A percentile compares a stretch with the other conserved stretches of the same genome.
Conservation (phyloP, 2,329 filamentous ascomycete species). For the Calonectria pauciramosa region DNA sequence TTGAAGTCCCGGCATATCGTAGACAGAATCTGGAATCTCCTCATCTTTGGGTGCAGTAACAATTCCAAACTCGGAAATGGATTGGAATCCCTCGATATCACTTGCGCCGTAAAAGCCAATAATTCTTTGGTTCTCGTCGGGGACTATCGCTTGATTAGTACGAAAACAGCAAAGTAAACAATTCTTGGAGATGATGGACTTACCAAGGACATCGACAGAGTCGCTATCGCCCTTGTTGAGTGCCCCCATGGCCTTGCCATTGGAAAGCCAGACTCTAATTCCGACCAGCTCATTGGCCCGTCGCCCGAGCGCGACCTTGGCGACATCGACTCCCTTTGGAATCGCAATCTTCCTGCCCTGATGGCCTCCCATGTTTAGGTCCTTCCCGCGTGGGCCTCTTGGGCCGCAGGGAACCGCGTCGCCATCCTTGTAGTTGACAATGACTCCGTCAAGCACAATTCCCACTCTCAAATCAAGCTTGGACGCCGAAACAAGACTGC, state of each 20-base stretch:
- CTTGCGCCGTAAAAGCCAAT: conserved; percentile 62
- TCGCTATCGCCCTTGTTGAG: conserved; percentile 27
- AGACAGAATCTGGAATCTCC: conserved; percentile 56
- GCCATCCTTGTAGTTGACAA: conserved; percentile 60
- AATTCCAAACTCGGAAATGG: conserved; percentile 60
- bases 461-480: conserved; percentile 62
- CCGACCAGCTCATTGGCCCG: conserved; percentile 29
- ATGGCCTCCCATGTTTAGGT: conserved; percentile 48
- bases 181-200: conserved; percentile 10
- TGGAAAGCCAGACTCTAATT: conserved; percentile 40
- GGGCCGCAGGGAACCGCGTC: conserved; percentile 58
- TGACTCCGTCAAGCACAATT: conserved; percentile 58
- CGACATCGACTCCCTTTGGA: conserved; percentile 41
- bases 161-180: not conserved
- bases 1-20: conserved; percentile 57
- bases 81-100: conserved; percentile 28
- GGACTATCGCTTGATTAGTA: conserved; percentile 43
- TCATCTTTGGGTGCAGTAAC: conserved; percentile 57
- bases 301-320: conserved; percentile 48
- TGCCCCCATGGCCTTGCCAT: conserved; percentile 39
- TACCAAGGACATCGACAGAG: conserved; percentile 23
- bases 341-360: conserved; percentile 44
- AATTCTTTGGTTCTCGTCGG: conserved; percentile 53
- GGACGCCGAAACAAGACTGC: conserved; percentile 52
- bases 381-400: conserved; percentile 28